These are phyloP conservation scores for Inga oerstediana DNA, from an alignment of 306 rosid species.

Conservation along the genomic window DNA sequence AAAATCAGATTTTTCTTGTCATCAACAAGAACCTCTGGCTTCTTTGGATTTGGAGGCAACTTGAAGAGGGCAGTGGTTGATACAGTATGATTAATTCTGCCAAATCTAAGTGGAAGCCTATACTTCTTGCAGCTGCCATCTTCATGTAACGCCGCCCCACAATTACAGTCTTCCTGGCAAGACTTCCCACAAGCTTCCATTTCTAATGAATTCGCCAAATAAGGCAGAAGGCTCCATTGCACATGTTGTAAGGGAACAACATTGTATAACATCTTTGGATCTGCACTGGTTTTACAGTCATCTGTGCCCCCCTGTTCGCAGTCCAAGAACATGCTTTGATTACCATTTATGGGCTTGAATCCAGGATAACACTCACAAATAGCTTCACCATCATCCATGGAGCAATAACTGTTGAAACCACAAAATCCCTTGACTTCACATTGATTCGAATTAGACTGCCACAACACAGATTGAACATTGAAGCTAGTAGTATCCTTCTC, in stretches of 20 bases:
- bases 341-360: conserved; percentile 10
- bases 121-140: background rate
- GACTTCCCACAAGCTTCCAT: conserved; percentile 32
- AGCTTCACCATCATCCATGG: background rate
- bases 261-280: background rate
- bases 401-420: conserved; percentile 48
- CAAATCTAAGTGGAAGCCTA: background rate
- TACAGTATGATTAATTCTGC: background rate
- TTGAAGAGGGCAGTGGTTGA: background rate
- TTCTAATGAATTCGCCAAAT: background rate
- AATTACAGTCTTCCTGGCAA: conserved; percentile 38
- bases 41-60: background rate
- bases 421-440: conserved; percentile 39
- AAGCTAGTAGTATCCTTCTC: background rate
- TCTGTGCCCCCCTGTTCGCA: conserved; percentile 21
- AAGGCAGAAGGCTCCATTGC: conserved; percentile 11
- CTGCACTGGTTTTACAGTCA: conserved; percentile 26
- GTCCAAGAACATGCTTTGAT: background rate
- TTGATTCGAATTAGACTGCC: conserved; percentile 18
- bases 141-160: conserved; percentile 30
- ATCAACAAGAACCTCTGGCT: background rate
- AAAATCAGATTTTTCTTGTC: conserved; percentile 6
- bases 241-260: background rate
- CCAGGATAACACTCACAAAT: conserved; percentile 40
- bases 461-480: background rate